Base-by-base conservation (phyloP, 1,284 basidiomycete species). In the Pyrrhoderma lamaoense region DNA sequence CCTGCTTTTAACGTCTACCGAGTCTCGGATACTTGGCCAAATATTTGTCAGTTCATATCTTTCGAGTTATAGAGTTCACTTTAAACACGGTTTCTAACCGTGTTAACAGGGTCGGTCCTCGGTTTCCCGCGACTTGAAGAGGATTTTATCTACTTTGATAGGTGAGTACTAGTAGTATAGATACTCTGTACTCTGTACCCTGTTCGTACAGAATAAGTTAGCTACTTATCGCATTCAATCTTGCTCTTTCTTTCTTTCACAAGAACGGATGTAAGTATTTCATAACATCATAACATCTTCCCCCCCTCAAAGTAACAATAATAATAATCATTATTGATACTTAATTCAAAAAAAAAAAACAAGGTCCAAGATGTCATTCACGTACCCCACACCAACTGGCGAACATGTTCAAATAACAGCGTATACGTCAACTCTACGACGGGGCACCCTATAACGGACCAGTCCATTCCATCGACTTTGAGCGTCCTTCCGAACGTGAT, bases 351-450 rank as follows among this genome's bases (percentile, higher is more conserved):
- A n/a, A n/a, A n/a, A n/a, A n/a, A n/a, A n/a, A n/a, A n/a, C n/a
- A n/a, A 76, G 70, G 78, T 82, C 3, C 77, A 80, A 71, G 67
- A 74, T 52, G 77, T 75, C 0, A 76, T 81, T 38, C 79, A 81
- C 56, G 80, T 78, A 1, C 78, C 79, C 14, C 73, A 75, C 56
- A 73, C 78, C 53, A 62, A 61, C 25, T 82, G 79, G 79, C 61
- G 63, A 11, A 60, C 63, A 22, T 82, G 80, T 58, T 58, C 68
- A 16, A 57, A 65, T 18, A 65, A 63, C 38, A 62, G 69, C 16
- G 75, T 79, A 3, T 80, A 76, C 56, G 66, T 74, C 56, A 67
- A 75, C 52, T 60, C 67, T 58, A 58, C 61, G 11, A 62, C 63
- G 0, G 64, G 64, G 3, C 49, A 58, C 2, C 57, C 59, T 0